Evolutionary conservation across 768 basidiomycete species (phyloP), one percentile per base, ranked within the genome.

Genomic region (Lentinula guzmanii): DNA sequence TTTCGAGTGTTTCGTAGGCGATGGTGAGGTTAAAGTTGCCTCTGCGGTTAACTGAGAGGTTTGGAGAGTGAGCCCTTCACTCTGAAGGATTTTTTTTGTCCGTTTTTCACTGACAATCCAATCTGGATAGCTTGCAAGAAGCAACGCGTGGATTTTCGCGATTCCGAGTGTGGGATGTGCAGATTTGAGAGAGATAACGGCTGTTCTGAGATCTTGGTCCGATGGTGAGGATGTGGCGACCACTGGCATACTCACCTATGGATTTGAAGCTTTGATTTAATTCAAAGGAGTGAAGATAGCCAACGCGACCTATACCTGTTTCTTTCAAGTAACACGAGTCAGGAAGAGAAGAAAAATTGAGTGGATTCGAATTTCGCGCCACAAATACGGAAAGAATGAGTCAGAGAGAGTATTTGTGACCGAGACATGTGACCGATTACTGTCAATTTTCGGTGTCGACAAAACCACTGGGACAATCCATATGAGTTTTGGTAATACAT

Each of bases 71-170:
- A 87, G 75, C 0, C 84, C 85, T 62, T 83, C 81, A 18, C 69
- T 75, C 64, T 89, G 86, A 1, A 94, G 74, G 52, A 90, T 74
- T 71, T 90, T 93, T 52, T 86, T 76, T 4, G 88, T 80, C 24
- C 93, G 82, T 68, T 93, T 94, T 72, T 95, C 93, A 70, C 90
- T 91, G 64, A 94, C 90, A 0, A 80, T 71, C 91, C 91, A 95
- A 24, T 81, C 76, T 2, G 89, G 82, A 65, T 90, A 74, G 9
- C 76, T 73, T 11, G 77, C 71, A 11, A 88, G 79, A 8, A 95
- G 74, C 5, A 84, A 77, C 2, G 81, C 75, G 60, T 91, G 87
- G 3, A 92, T 77, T 73, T 92, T 95, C 16, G 78, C 68, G 45
- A 91, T 84, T 2, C 93, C 93, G 18, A 90, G 77, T 0, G 78